Conservation (phyloP, 202 grass and related monocot genomes). For the Setaria viridis region DNA sequence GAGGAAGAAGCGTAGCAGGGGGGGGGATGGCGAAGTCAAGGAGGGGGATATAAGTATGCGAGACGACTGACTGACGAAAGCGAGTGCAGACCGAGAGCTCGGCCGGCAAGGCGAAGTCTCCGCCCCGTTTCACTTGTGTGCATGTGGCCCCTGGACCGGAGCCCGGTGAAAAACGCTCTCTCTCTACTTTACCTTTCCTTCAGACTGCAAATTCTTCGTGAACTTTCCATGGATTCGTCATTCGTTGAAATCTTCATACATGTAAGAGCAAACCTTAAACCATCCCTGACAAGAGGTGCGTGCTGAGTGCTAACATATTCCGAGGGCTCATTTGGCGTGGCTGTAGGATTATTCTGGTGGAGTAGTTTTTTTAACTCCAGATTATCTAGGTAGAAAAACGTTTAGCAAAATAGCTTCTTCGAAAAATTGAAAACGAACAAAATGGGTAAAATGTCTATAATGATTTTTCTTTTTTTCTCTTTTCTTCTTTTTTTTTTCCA, state of each 20-base stretch:
- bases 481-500: too few relatives aligned
- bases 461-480: too few relatives aligned
- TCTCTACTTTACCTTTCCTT: neutral
- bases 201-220: neutral
- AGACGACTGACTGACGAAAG: slow-evolving; percentile 16
- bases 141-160: neutral
- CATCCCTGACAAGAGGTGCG: neutral
- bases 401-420: too few relatives aligned
- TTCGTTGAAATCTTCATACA: neutral
- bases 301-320: neutral
- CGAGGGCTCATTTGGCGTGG: too few relatives aligned
- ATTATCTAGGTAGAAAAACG: too few relatives aligned
- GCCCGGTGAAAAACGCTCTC: neutral
- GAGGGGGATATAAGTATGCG: slow-evolving; percentile 34
- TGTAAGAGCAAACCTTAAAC: neutral
- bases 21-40: slow-evolving; percentile 46
- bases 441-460: too few relatives aligned
- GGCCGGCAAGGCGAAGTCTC: slow-evolving; percentile 37
- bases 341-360: too few relatives aligned
- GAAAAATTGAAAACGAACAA: too few relatives aligned
- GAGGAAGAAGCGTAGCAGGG: slow-evolving; percentile 16
- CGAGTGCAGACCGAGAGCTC: slow-evolving; percentile 18
- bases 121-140: slow-evolving; percentile 16
- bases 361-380: too few relatives aligned
- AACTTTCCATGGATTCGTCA: slow-evolving; percentile 5